phyloP scores from a whole-genome alignment of 2,329 filamentous ascomycete species.

The Tolypocladium paradoxum region DNA sequence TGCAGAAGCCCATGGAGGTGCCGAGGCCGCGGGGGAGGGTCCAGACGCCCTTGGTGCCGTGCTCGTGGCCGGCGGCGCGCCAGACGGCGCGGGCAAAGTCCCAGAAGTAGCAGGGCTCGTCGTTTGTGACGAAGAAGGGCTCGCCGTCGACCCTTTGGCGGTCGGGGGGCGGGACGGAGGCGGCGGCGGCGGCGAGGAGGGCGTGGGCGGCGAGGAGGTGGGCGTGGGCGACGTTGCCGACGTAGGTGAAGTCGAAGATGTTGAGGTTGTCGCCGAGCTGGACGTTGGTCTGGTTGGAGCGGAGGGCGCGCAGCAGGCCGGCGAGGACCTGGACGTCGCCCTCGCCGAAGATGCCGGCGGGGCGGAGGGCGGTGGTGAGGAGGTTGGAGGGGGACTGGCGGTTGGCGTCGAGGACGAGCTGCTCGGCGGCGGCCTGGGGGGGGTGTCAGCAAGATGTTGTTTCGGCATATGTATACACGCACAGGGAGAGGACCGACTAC shows the following conservation, averaged over 20 bases:
- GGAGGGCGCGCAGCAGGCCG: slow-evolving; percentile 62
- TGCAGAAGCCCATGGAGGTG: slow-evolving; percentile 37
- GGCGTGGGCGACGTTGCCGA: slow-evolving; percentile 57
- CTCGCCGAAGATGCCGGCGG: slow-evolving; percentile 84
- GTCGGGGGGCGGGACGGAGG: slow-evolving; percentile 54
- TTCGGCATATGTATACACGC: no score
- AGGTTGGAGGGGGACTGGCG: slow-evolving; percentile 46
- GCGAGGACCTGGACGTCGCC: slow-evolving; percentile 70
- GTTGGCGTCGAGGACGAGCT: slow-evolving; percentile 68
- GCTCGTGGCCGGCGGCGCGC: slow-evolving; percentile 44
- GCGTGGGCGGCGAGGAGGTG: slow-evolving; percentile 72
- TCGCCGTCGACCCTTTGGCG: slow-evolving; percentile 72
- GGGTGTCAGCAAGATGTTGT: not conserved
- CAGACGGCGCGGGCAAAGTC: slow-evolving; percentile 75
- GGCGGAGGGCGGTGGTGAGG: slow-evolving; percentile 71
- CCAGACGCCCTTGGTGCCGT: slow-evolving; percentile 45
- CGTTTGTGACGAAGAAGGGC: slow-evolving; percentile 85
- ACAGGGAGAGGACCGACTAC: no score
- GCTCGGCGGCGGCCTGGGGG: slow-evolving; percentile 62
- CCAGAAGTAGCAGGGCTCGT: slow-evolving; percentile 82
- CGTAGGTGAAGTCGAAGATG: slow-evolving; percentile 55
- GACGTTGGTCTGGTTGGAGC: slow-evolving; percentile 57
- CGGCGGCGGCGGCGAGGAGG: slow-evolving; percentile 49
- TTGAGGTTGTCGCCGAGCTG: slow-evolving; percentile 65
- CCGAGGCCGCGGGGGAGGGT: slow-evolving; percentile 40